Evolutionary conservation across 2,329 filamentous ascomycete genomes (phyloP).

Genomic region (Keithomyces neogunnii): DNA sequence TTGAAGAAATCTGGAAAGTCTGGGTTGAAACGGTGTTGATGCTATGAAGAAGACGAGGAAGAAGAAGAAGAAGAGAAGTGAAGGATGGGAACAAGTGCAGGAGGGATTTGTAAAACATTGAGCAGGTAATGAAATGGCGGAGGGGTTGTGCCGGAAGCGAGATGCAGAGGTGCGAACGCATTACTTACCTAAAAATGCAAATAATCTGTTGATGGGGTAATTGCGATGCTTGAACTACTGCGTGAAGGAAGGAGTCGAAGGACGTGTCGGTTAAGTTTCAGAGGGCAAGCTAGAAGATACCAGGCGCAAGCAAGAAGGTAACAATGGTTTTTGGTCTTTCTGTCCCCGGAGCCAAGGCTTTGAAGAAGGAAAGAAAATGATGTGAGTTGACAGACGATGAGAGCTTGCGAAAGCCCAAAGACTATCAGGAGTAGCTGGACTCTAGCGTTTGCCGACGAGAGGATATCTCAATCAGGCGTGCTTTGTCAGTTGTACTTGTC

Average conservation of each 20-base stretch:
- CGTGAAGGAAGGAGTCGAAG: slow-evolving; percentile 10
- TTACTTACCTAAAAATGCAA: slow-evolving; percentile 12
- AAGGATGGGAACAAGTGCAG: slow-evolving; percentile 6
- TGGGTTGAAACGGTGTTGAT: slow-evolving; percentile 32
- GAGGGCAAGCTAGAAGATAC: slow-evolving; percentile 8
- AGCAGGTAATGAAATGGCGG: not conserved
- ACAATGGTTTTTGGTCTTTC: slow-evolving; percentile 3
- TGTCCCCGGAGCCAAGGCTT: slow-evolving; percentile 1
- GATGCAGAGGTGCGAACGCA: not conserved
- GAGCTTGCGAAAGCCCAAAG: not conserved
- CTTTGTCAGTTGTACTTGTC: slow-evolving; percentile 3
- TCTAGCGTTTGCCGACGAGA: no score
- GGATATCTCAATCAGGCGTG: not conserved
- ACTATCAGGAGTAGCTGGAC: slow-evolving; percentile 2
- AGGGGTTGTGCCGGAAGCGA: slow-evolving; percentile 8
- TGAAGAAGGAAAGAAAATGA: slow-evolving; percentile 2
- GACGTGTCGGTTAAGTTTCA: slow-evolving; percentile 1
- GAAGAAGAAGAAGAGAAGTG: slow-evolving; percentile 11
- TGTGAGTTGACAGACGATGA: slow-evolving; percentile 9
- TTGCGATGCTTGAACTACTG: slow-evolving; percentile 14
- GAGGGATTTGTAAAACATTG: slow-evolving; percentile 3
- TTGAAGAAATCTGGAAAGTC: slow-evolving; percentile 28
- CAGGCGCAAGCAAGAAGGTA: slow-evolving; percentile 7
- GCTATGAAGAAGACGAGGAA: slow-evolving; percentile 28
- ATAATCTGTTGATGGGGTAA: slow-evolving; percentile 10